These are phyloP conservation scores for Hypoxylon fragiforme DNA, from an alignment of 495 filamentous ascomycete species.

Conservation along the genomic window DNA sequence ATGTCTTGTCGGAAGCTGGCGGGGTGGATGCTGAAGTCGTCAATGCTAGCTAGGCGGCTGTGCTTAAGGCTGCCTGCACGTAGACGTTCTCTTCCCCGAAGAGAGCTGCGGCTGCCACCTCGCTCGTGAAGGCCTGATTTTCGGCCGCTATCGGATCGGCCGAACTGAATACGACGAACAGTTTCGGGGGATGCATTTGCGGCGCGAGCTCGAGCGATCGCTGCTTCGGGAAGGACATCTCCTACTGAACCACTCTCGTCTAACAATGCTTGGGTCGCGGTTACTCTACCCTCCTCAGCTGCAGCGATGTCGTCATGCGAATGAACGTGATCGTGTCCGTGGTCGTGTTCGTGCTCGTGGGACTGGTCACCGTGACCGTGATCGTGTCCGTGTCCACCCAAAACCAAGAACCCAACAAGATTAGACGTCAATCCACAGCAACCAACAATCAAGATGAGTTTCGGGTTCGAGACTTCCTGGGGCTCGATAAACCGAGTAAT, in stretches of 20 bases:
- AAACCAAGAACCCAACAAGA: slow-evolving; percentile 81
- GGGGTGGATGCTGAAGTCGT: slow-evolving; percentile 85
- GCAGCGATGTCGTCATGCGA: slow-evolving; percentile 34
- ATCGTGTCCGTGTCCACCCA: slow-evolving; percentile 92
- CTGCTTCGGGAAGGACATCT: slow-evolving; percentile 51
- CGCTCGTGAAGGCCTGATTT: slow-evolving; percentile 30
- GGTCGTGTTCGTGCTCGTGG: slow-evolving; percentile 48
- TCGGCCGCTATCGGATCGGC: slow-evolving; percentile 15
- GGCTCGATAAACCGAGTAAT: slow-evolving; percentile 87
- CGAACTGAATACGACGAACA: slow-evolving; percentile 44
- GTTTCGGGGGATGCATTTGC: slow-evolving; percentile 28
- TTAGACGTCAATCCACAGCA: slow-evolving; percentile 86
- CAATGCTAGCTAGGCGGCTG: slow-evolving; percentile 58
- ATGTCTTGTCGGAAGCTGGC: slow-evolving; percentile 88
- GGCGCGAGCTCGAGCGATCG: slow-evolving; percentile 39
- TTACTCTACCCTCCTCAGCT: slow-evolving; percentile 34
- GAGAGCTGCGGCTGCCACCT: slow-evolving; percentile 40
- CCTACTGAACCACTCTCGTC: slow-evolving; percentile 39
- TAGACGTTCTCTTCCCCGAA: slow-evolving; percentile 51
- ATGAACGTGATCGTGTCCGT: slow-evolving; percentile 47
- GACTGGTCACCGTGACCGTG: slow-evolving; percentile 64
- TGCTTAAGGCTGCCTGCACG: slow-evolving; percentile 56
- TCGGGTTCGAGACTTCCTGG: slow-evolving; percentile 78
- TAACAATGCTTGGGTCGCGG: slow-evolving; percentile 16
- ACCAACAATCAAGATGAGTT: slow-evolving; percentile 85